phyloP scores from a whole-genome alignment of 192 early-diverging fungal genomes.

The Coemansia aciculifera region DNA sequence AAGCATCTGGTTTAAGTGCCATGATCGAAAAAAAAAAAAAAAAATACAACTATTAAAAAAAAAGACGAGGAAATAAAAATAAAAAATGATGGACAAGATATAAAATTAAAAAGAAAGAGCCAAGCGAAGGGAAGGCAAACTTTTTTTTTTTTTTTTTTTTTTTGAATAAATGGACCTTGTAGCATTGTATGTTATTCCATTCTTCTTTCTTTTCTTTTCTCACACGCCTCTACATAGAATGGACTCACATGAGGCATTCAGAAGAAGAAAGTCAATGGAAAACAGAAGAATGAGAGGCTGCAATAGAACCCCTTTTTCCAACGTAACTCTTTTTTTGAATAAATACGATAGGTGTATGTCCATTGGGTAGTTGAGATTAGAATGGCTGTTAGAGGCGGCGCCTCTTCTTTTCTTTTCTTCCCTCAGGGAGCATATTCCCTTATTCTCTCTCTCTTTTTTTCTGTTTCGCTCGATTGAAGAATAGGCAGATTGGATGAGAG shows the following conservation, averaged over 20 bases:
- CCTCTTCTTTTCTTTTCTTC: neutral
- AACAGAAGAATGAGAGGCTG: neutral
- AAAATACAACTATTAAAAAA: neutral
- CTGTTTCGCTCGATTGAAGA: no score
- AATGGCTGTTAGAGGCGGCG: neutral
- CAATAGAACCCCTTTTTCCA: no score
- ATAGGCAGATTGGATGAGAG: no score
- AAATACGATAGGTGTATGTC: no score
- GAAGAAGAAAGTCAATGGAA: neutral
- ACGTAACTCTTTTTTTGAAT: no score
- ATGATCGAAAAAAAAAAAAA: neutral
- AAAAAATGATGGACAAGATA: neutral
- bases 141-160: no score
- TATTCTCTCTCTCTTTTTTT: neutral
- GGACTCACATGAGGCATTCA: neutral
- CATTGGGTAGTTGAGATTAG: neutral
- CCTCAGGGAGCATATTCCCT: neutral
- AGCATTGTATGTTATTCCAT: neutral
- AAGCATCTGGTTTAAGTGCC: constrained; percentile 15
- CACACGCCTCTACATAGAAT: neutral
- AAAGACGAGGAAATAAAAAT: no score
- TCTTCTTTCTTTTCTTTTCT: neutral
- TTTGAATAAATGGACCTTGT: neutral
- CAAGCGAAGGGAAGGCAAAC: no score
- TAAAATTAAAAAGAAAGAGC: neutral